Conservation (phyloP, 495 filamentous ascomycete genomes). For the Xylaria bambusicola region DNA sequence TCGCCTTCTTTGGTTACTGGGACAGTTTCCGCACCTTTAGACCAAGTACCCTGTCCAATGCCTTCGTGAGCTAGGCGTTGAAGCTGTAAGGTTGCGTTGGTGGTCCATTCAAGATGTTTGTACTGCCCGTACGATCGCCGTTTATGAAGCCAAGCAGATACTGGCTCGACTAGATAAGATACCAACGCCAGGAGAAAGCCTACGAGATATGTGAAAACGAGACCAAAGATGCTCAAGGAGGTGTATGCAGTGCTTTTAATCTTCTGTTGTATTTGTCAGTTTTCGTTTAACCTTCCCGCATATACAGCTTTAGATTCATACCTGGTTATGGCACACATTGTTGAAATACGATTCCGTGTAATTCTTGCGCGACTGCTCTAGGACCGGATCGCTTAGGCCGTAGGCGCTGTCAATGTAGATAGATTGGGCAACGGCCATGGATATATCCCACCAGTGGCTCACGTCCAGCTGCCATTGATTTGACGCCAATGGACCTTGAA, state of each 20-base stretch:
- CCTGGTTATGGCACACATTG: slow-evolving; percentile 18
- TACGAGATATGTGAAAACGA: slow-evolving; percentile 15
- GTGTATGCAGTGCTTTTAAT: slow-evolving; percentile 15
- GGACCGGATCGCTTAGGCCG: not conserved
- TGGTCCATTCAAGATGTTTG: slow-evolving; percentile 16
- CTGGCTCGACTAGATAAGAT: slow-evolving; percentile 6
- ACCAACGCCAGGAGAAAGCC: slow-evolving; percentile 3
- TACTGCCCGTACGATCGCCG: not conserved
- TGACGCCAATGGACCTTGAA: not conserved
- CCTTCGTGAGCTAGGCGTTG: slow-evolving; percentile 22
- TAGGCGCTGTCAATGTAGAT: not conserved
- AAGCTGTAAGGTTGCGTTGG: slow-evolving; percentile 19
- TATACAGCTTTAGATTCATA: not conserved
- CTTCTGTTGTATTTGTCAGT: slow-evolving; percentile 16
- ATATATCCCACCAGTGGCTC: slow-evolving; percentile 2
- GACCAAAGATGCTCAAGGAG: slow-evolving; percentile 21
- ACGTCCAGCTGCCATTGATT: slow-evolving; percentile 25
- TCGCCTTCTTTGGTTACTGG: not conserved
- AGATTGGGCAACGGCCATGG: slow-evolving; percentile 9
- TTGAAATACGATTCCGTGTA: not conserved
- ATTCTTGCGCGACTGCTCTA: not conserved
- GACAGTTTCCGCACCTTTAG: not conserved
- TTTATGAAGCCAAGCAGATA: not conserved
- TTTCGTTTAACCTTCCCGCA: not conserved
- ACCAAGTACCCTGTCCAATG: slow-evolving; percentile 14